phyloP scores from a whole-genome alignment of 257 asterid genomes.

The Anisodus tanguticus region DNA sequence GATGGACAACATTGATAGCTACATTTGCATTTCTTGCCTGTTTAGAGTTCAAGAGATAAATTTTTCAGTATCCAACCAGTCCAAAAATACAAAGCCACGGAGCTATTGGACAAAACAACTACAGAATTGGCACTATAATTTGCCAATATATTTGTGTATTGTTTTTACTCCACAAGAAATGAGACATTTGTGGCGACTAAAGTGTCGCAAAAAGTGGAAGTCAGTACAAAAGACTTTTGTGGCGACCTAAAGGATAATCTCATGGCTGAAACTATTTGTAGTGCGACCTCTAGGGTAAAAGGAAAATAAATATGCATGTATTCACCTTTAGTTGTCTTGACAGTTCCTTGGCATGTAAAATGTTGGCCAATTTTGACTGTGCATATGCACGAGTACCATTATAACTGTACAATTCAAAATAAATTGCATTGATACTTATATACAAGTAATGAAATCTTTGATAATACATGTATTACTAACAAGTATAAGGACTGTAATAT shows the following conservation, averaged over 20 bases:
- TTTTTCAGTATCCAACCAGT: background rate
- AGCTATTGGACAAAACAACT: background rate
- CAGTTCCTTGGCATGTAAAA: slow-evolving; percentile 87
- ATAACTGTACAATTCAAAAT: slow-evolving; percentile 53
- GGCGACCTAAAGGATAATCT: background rate
- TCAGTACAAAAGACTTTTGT: background rate
- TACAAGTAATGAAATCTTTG: background rate
- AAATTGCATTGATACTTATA: background rate
- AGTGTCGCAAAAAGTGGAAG: background rate
- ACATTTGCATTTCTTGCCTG: slow-evolving; percentile 85
- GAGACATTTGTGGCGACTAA: background rate
- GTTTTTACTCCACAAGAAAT: too few species aligned
- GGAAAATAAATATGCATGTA: background rate
- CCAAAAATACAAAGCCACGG: background rate
- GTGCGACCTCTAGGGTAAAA: background rate
- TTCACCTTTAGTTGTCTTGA: slow-evolving; percentile 82
- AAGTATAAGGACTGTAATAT: background rate
- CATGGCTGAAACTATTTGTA: background rate
- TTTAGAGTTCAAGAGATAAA: background rate
- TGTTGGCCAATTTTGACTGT: slow-evolving; percentile 84
- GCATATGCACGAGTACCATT: slow-evolving; percentile 87
- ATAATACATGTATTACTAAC: background rate
- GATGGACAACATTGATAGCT: slow-evolving; percentile 87
- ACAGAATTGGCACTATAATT: background rate
- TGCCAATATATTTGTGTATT: too few species aligned